These are phyloP conservation scores for Rhodofomes roseus DNA, from an alignment of 1,284 basidiomycete species.

Conservation along the genomic window DNA sequence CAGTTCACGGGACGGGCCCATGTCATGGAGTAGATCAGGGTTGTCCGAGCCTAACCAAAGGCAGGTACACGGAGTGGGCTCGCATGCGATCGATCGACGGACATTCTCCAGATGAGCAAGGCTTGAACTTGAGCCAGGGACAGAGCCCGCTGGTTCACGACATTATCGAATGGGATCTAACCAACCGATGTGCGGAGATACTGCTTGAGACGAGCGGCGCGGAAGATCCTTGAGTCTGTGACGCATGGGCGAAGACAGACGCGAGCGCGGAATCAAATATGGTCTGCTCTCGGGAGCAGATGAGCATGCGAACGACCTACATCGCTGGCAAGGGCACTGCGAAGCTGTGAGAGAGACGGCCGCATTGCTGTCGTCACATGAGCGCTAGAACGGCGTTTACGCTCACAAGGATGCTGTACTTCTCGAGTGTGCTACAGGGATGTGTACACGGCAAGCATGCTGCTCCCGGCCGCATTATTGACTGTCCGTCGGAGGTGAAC, in stretches of 20 bases:
- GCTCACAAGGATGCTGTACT: neutral
- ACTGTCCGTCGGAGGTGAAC: neutral
- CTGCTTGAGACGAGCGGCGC: neutral
- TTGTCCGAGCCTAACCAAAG: slow-evolving; percentile 1
- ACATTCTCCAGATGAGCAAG: neutral
- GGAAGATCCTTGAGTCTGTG: slow-evolving; percentile 5
- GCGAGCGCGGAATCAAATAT: neutral
- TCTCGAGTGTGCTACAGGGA: neutral
- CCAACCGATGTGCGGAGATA: slow-evolving; percentile 7
- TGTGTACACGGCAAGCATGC: neutral
- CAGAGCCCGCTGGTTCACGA: neutral
- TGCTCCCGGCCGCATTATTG: neutral
- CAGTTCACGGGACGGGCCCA: neutral
- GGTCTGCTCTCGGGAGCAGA: neutral
- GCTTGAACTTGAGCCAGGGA: neutral
- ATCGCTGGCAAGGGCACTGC: neutral
- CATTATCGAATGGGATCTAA: slow-evolving; percentile 1
- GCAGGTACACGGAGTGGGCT: neutral
- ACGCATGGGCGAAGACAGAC: neutral
- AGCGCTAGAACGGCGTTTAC: neutral
- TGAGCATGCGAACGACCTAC: neutral
- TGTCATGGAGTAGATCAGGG: neutral
- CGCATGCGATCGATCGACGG: slow-evolving; percentile 1
- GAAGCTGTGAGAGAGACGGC: neutral
- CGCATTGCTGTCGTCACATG: neutral